These are phyloP conservation scores for Diplocarpon mali DNA, from an alignment of 2,329 filamentous ascomycete genomes.

Conservation along the genomic window DNA sequence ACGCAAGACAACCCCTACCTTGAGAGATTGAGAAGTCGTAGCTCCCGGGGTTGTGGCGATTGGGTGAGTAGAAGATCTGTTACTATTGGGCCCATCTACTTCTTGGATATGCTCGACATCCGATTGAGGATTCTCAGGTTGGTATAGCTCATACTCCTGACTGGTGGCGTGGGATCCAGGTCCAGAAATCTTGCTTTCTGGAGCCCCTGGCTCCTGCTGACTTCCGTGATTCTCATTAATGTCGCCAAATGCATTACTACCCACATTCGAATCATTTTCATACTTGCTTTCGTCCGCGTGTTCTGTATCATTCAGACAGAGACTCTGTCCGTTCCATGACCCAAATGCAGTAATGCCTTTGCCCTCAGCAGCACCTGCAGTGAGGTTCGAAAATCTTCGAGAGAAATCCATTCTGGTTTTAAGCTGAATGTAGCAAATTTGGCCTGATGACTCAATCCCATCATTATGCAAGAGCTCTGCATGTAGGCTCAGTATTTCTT, in stretches of 20 bases:
- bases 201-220: slow-evolving; percentile 2
- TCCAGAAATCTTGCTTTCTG: neutral
- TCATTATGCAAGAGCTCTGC: slow-evolving; percentile 48
- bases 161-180: neutral
- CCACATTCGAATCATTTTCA: neutral
- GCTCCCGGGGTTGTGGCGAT: neutral
- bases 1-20: neutral
- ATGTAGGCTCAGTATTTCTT: slow-evolving; percentile 48
- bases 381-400: slow-evolving; percentile 40
- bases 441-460: slow-evolving; percentile 37
- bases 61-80: neutral
- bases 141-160: neutral
- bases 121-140: neutral
- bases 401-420: slow-evolving; percentile 41
- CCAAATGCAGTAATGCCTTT: slow-evolving; percentile 33
- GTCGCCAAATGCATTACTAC: neutral
- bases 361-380: slow-evolving; percentile 41
- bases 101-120: neutral
- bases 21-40: neutral
- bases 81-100: neutral
- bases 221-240: neutral
- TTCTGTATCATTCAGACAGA: slow-evolving; percentile 15
- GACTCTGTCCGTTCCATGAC: slow-evolving; percentile 20
- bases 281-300: slow-evolving; percentile 5
- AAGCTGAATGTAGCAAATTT: slow-evolving; percentile 44